These are phyloP conservation scores for Solanum pennellii DNA, from an alignment of 257 asterid species.

Conservation along the genomic window DNA sequence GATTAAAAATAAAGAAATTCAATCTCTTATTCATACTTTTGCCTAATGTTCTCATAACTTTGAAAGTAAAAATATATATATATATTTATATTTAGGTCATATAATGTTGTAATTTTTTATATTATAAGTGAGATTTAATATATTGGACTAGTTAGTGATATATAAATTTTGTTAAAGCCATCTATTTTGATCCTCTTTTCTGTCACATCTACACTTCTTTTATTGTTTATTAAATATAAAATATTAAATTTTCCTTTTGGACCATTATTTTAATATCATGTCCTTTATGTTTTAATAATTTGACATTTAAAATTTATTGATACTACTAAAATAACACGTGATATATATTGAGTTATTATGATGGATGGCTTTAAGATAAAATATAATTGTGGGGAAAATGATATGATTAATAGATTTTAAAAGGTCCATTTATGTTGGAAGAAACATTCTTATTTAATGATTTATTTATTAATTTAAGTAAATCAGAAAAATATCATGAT, in stretches of 20 bases:
- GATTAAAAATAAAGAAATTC: not conserved
- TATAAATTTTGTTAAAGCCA: not conserved
- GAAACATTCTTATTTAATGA: not conserved
- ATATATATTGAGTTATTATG: not conserved
- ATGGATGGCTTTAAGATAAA: not conserved
- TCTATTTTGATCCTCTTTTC: not conserved
- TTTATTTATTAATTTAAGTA: rapidly evolving
- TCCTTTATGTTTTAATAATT: not conserved
- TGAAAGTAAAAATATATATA: not conserved
- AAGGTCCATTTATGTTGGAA: not conserved
- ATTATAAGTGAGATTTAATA: not conserved
- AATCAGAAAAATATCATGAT: not conserved
- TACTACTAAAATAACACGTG: not conserved
- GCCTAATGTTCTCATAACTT: not conserved
- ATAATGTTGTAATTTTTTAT: not conserved
- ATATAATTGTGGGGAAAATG: not conserved
- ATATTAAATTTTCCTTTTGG: not conserved
- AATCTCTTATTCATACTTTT: not conserved
- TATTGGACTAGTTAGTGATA: not conserved
- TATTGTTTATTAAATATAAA: not conserved
- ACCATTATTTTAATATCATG: not conserved
- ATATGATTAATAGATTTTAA: not conserved
- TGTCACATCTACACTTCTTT: not conserved
- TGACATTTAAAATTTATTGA: not conserved
- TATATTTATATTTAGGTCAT: no score